Base-by-base conservation (phyloP, 371 early-diverging fungal species). In the Rhizopus sp. region DNA sequence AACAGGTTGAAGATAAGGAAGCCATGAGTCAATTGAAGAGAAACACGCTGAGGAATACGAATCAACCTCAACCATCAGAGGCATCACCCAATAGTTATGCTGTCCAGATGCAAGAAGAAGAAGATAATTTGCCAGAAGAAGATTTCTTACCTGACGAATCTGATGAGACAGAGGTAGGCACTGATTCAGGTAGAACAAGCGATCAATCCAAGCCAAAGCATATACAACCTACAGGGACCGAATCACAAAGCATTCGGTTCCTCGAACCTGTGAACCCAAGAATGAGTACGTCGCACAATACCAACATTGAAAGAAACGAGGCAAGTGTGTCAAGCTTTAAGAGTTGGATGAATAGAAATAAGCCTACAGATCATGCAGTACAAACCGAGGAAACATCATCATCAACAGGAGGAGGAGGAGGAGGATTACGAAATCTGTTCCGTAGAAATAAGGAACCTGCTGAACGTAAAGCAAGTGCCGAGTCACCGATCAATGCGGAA, bases 221-320 rank as follows among this genome's bases (percentile, higher is more conserved):
- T 23, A 23, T 23, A 41, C 60, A 9, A 45, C 41, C 39, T 29
- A n/a, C 62, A 7, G 29, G 29, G 0, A 56, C 32, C 29, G 76
- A 76, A 49, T 39, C 69, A 31, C 73, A 73, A 12, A 69, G 70
- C 33, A 79, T 79, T 23, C 70, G 76, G 15, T 79, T 79, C 54
- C 41, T 79, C 33, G 80, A 79, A 50, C 80, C 80, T n/a, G 60
- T 75, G 8, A 75, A 74, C 15, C 80, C 80, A 3, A 59, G 76
- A 53, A 33, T 31, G 13, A 42, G 30, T 23, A 33, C 9, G 3
- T 10, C 41, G 15, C n/a, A 41, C 15, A 41, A 15, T 15, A 5
- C n/a, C 15, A 72, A 72, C 47, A 44, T 61, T 12, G 69, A 72
- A 52, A 52, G 54, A 9, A 78, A 72, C 38, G 78, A 78, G 34